Evolutionary conservation across 306 rosid genomes (phyloP), one percentile per base, ranked within the genome.

Genomic region (Cicer judaicum): DNA sequence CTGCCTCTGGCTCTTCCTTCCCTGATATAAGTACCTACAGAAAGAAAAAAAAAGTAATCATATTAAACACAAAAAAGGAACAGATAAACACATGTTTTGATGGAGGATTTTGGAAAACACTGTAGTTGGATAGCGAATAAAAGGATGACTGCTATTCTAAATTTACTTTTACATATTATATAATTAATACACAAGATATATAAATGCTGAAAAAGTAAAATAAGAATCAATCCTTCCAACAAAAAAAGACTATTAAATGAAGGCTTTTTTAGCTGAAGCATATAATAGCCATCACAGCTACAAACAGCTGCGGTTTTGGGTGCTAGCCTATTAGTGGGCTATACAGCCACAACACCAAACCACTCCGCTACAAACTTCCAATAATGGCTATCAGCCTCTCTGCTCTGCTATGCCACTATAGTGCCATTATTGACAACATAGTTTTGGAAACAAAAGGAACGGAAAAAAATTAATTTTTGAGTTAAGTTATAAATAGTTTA

Each of bases 21-120:
- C 96, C 96, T 0, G 98, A 85, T 57, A 93, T 68, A 39, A 83
- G 89, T 78, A 93, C 97, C 98, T 93, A 82, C 42, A 52, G 70
- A 80, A 21, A 59, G 65, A 24, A 24, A 24, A 24, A 21, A 47
- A 7, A 29, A 29, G 4, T 61, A 59, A 66, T 64, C 56, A 16
- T 43, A 75, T 34, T 68, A 53, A 24, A 14, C 44, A 74, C 63
- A 52, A 67, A 52, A 81, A 14, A 76, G 55, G 59, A 53, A 84
- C 41, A 78, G 38, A 47, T 34, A 15, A 0, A 40, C 41, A 64
- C 6, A 7, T 14, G 13, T 62, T 38, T 1, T 7, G 55, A 49
- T 49, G 55, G 16, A 49, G 19, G 19, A n/a, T 49, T 49, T 49
- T 49, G 55, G 8, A 52, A 15, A 29, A 29, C 5, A 29, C 5